Evolutionary conservation across 441 rosid species (phyloP), one percentile per base, ranked within the genome.

Genomic region (Dalechampia spathulata): DNA sequence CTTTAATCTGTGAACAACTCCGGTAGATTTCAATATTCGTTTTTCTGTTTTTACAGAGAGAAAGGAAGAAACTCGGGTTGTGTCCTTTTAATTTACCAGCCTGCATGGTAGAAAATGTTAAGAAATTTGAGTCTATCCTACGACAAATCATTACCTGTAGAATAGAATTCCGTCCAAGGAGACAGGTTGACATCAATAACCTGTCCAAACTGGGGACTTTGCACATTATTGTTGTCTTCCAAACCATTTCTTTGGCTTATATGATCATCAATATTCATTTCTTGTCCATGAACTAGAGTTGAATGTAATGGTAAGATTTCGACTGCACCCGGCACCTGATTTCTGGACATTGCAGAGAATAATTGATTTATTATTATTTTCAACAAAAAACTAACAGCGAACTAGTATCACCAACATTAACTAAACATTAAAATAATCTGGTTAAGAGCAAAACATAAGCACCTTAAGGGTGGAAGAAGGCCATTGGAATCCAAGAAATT

Each of bases 161-260:
- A 57, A 40, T 63, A 72, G 44, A 74, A 59, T 3, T 64, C 63
- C 46, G 60, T 61, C 76, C 80, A 72, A 12, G 71, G 56, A 42
- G 63, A 60, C 66, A 45, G 41, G 63, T 73, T 66, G 48, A 49
- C 66, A 14, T 68, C 70, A 26, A 51, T 63, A 16, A 46, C 47
- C 49, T 64, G 72, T 57, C 75, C 70, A 14, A 69, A 52, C 53
- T 66, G 69, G 5, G 67, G 15, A 47, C 44, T 52, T 46, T 62
- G 72, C 49, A 49, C 36, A 49, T 27, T 67, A 49, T 27, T 67
- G 44, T 71, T 50, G 12, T 63, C 61, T 56, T 54, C 70, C 42
- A 63, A 60, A 45, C 57, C 67, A 52, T 40, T 58, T 28, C 57
- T 38, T n/a, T 59, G 19, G 53, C 52, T 53, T 51, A 68, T 21